A percentile compares a stretch with the other conserved stretches of the same genome.
Evolutionary conservation across 192 early-diverging fungal species (phyloP).

Genomic region (Coemansia sp.): DNA sequence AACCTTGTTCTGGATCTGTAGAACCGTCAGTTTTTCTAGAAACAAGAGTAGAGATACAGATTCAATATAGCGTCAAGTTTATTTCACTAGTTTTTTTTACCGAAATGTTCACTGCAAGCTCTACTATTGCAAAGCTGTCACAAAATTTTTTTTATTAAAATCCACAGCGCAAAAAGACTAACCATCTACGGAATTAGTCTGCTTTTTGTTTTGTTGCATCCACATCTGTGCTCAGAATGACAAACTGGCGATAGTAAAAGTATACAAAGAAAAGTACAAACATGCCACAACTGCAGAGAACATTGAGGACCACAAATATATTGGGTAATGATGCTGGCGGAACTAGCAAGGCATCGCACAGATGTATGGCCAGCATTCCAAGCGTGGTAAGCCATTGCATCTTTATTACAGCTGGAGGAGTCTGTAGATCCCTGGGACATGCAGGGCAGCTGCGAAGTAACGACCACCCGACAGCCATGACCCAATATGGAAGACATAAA

Average conservation of each 20-base stretch:
- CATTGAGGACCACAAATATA: constrained; percentile 78
- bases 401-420: constrained; percentile 8
- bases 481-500: constrained; percentile 68
- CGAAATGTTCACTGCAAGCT: no score
- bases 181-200: constrained; percentile 3
- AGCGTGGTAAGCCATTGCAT: constrained; percentile 35
- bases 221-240: constrained; percentile 8
- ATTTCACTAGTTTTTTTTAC: no score
- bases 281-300: constrained; percentile 62
- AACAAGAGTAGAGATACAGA: no score
- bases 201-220: constrained; percentile 32
- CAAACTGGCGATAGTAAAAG: constrained; percentile 70
- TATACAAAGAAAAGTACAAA: constrained; percentile 70
- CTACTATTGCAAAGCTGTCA: no score
- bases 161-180: not conserved
- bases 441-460: constrained; percentile 56
- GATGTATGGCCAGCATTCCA: constrained; percentile 60
- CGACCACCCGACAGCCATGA: constrained; percentile 74
- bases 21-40: no score
- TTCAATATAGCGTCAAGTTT: no score
- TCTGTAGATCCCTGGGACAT: constrained; percentile 19
- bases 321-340: constrained; percentile 77
- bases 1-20: no score
- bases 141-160: not conserved
- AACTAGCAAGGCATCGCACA: constrained; percentile 58